These are phyloP conservation scores for Entonaema liquescens DNA, from an alignment of 495 filamentous ascomycete species.

Conservation along the genomic window DNA sequence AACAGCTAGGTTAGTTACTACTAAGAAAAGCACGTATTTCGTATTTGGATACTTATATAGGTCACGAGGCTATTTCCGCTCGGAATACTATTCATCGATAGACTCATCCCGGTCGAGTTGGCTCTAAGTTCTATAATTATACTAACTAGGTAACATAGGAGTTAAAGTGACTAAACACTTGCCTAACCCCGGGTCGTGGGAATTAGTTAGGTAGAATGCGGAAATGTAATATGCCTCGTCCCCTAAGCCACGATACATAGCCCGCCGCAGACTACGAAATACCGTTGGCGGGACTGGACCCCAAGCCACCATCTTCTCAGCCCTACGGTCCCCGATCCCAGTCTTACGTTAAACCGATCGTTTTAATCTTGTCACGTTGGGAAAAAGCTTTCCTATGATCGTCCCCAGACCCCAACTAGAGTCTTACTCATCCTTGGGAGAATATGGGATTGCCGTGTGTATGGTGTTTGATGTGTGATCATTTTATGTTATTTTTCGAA, in stretches of 20 bases:
- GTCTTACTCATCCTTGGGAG: not conserved
- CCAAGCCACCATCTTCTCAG: slow-evolving; percentile 23
- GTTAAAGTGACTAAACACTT: not conserved
- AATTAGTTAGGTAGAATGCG: not conserved
- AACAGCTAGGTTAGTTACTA: not conserved
- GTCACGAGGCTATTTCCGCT: slow-evolving; percentile 7
- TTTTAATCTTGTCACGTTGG: slow-evolving; percentile 9
- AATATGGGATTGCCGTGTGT: slow-evolving; percentile 13
- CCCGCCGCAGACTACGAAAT: slow-evolving; percentile 13
- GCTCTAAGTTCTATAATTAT: slow-evolving; percentile 28
- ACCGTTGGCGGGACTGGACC: slow-evolving; percentile 12
- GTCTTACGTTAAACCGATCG: slow-evolving; percentile 4
- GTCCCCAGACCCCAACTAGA: not conserved
- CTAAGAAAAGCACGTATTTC: slow-evolving; percentile 19
- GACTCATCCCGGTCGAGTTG: not conserved
- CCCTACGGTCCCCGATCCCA: slow-evolving; percentile 26
- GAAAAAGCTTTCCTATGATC: not conserved
- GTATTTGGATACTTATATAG: slow-evolving; percentile 1
- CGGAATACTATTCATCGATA: slow-evolving; percentile 6
- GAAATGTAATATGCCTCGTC: not conserved
- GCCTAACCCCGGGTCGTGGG: not conserved
- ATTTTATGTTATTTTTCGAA: not conserved
- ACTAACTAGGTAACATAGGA: not conserved
- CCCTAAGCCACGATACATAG: slow-evolving; percentile 11
- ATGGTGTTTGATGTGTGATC: slow-evolving; percentile 7